Conservation (phyloP, 192 early-diverging fungal species). For the Coemansia sp. region DNA sequence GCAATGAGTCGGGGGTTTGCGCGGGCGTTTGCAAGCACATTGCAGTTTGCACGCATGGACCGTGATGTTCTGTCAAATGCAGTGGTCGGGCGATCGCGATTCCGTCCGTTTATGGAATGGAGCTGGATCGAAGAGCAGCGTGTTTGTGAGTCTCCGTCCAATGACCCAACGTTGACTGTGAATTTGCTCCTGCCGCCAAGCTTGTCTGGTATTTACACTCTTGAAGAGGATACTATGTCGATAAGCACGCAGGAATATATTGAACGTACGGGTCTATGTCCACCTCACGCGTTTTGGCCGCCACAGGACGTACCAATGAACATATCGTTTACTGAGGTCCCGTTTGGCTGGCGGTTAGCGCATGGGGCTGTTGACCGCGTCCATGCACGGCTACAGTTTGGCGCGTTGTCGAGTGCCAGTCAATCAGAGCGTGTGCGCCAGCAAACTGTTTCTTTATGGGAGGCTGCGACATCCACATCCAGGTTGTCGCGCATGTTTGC, state of each 20-base stretch:
- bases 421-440: slow-evolving; percentile 7
- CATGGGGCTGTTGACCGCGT: slow-evolving; percentile 26
- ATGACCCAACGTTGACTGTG: not conserved
- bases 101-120: slow-evolving; percentile 46
- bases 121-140: slow-evolving; percentile 22
- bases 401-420: not conserved
- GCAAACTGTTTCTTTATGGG: slow-evolving; percentile 26
- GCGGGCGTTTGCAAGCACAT: slow-evolving; percentile 5
- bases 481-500: slow-evolving; percentile 30
- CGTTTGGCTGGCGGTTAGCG: slow-evolving; percentile 39
- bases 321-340: slow-evolving; percentile 13
- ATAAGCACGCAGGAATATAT: slow-evolving; percentile 5
- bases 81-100: slow-evolving; percentile 12
- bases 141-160: slow-evolving; percentile 2
- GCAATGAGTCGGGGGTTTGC: slow-evolving; percentile 21
- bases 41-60: slow-evolving; percentile 42
- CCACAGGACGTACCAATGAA: not conserved
- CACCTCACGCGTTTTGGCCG: slow-evolving; percentile 29
- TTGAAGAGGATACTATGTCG: not conserved
- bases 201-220: not conserved
- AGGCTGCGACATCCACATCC: slow-evolving; percentile 18
- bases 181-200: not conserved
- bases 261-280: slow-evolving; percentile 26
- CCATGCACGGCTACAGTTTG: slow-evolving; percentile 26
- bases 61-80: slow-evolving; percentile 18